Conservation (phyloP, 495 filamentous ascomycete genomes). For the Halenospora varia region DNA sequence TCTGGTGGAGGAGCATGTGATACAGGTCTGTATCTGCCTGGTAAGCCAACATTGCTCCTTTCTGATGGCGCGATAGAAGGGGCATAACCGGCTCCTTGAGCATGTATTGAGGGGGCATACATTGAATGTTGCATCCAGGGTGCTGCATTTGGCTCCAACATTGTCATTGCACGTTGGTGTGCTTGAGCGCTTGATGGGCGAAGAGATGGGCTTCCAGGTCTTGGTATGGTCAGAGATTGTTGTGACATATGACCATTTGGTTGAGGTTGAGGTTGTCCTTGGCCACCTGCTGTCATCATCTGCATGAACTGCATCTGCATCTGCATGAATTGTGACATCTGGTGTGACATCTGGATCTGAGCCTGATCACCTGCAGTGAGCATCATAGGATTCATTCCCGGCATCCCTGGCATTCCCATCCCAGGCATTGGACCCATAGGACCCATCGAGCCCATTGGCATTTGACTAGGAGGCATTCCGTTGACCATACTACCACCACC, state of each 20-base stretch:
- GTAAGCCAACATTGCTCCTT: slow-evolving; percentile 85
- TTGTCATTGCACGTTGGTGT: slow-evolving; percentile 66
- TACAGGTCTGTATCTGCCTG: slow-evolving; percentile 90
- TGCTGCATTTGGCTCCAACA: slow-evolving; percentile 64
- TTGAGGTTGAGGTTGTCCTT: slow-evolving; percentile 26
- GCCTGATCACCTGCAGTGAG: slow-evolving; percentile 66
- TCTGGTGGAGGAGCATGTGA: slow-evolving; percentile 46
- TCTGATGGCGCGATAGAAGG: slow-evolving; percentile 85
- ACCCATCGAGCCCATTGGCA: slow-evolving; percentile 38
- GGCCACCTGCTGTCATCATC: slow-evolving; percentile 51
- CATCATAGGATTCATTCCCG: slow-evolving; percentile 38
- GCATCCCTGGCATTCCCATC: slow-evolving; percentile 38
- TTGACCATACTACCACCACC: slow-evolving; percentile 31
- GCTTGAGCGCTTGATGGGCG: slow-evolving; percentile 12
- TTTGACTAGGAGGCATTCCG: slow-evolving; percentile 14
- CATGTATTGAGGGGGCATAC: slow-evolving; percentile 44
- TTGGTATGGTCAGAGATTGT: slow-evolving; percentile 18
- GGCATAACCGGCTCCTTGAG: slow-evolving; percentile 39
- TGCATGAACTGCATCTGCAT: slow-evolving; percentile 95
- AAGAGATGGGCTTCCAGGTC: slow-evolving; percentile 31
- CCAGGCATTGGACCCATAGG: slow-evolving; percentile 24
- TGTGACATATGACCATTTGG: slow-evolving; percentile 27
- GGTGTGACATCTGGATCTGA: slow-evolving; percentile 78
- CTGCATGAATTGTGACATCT: slow-evolving; percentile 87
- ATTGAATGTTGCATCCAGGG: slow-evolving; percentile 42